These are phyloP conservation scores for Cladosporium sp. DNA, from an alignment of 2,329 filamentous ascomycete genomes.

Conservation along the genomic window DNA sequence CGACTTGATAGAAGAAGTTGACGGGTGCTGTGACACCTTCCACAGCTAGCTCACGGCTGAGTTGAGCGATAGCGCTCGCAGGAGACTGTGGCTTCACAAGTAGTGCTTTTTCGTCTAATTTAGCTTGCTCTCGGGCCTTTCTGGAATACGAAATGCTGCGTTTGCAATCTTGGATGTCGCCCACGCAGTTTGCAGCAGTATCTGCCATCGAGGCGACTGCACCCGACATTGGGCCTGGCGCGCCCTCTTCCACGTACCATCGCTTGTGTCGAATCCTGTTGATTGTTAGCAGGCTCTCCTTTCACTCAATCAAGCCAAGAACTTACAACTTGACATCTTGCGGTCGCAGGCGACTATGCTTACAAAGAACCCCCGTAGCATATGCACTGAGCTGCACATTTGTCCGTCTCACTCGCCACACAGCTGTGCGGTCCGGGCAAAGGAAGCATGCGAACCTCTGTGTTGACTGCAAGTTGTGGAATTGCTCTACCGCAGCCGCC, in stretches of 20 bases:
- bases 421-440: slow-evolving; percentile 66
- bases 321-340: slow-evolving; percentile 25
- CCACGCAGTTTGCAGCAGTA: slow-evolving; percentile 1
- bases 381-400: slow-evolving; percentile 68
- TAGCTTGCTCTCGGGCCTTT: neutral
- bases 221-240: slow-evolving; percentile 6
- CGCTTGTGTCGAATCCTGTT: slow-evolving; percentile 12
- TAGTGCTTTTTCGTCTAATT: slow-evolving; percentile 21
- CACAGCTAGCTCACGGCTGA: slow-evolving; percentile 48
- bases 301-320: neutral
- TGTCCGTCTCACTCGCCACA: slow-evolving; percentile 72
- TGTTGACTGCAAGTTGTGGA: slow-evolving; percentile 56
- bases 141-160: neutral
- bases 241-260: slow-evolving; percentile 18
- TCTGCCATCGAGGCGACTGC: slow-evolving; percentile 4
- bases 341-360: slow-evolving; percentile 38
- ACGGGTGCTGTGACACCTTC: slow-evolving; percentile 72
- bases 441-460: slow-evolving; percentile 68
- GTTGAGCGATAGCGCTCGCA: slow-evolving; percentile 28
- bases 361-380: slow-evolving; percentile 63
- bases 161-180: slow-evolving; percentile 15
- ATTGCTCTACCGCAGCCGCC: slow-evolving; percentile 44
- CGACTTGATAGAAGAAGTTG: slow-evolving; percentile 79
- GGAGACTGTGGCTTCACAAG: slow-evolving; percentile 28
- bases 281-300: neutral